A percentile compares a stretch with the other conserved stretches of the same genome.
These are phyloP conservation scores for Arachnopeziza araneosa DNA, from an alignment of 2,329 filamentous ascomycete genomes.

Conservation along the genomic window DNA sequence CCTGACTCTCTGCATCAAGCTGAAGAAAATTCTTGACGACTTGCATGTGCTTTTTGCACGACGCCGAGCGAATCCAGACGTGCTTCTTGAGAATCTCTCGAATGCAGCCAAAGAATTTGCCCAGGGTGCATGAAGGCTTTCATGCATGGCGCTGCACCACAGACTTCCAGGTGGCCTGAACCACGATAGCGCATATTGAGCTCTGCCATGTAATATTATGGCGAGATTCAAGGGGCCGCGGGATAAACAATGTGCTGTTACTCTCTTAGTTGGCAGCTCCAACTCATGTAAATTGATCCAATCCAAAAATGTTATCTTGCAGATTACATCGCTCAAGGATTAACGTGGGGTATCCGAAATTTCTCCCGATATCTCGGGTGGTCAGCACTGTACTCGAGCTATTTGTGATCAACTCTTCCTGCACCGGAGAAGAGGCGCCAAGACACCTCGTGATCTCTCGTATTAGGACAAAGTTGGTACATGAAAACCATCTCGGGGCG, in stretches of 20 bases:
- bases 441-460: neutral
- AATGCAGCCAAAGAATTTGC: neutral
- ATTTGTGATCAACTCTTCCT: neutral
- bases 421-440: too few relatives aligned
- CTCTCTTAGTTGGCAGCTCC: neutral
- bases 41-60: neutral
- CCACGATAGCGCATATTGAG: neutral
- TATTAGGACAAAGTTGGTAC: neutral
- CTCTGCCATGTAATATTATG: neutral
- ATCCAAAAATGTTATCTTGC: neutral
- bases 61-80: neutral
- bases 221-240: neutral
- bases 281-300: neutral
- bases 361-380: neutral
- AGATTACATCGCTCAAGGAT: neutral
- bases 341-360: neutral
- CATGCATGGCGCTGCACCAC: neutral
- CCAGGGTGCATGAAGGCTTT: neutral
- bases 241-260: neutral
- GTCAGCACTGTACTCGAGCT: neutral
- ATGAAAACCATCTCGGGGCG: neutral
- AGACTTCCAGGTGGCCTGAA: neutral
- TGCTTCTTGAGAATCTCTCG: neutral
- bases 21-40: neutral
- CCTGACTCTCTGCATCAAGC: neutral